These are phyloP conservation scores for Salvia sclarea DNA, from an alignment of 305 asterid genomes.

Conservation along the genomic window DNA sequence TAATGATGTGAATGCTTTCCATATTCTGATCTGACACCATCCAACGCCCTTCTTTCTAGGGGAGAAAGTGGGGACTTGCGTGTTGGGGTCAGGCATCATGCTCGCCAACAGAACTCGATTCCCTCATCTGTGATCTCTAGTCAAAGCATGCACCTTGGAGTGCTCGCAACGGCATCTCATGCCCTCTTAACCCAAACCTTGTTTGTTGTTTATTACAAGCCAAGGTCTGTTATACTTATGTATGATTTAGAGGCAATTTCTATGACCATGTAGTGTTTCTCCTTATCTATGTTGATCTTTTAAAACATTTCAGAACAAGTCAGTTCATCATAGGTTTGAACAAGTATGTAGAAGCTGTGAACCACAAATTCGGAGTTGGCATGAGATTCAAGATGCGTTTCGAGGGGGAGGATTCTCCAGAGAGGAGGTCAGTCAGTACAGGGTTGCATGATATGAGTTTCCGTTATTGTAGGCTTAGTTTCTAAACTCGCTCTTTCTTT, in stretches of 20 bases:
- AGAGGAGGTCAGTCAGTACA: constrained; percentile 71
- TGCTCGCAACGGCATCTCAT: constrained; percentile 95
- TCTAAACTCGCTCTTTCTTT: not conserved
- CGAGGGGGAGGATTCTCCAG: constrained; percentile 94
- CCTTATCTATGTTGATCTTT: not conserved
- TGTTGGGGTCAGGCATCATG: constrained; percentile 77
- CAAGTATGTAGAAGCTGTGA: constrained; percentile 72
- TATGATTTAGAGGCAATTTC: not conserved
- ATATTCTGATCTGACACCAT: not conserved
- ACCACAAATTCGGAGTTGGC: constrained; percentile 73
- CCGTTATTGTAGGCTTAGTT: not conserved
- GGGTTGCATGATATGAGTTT: constrained; percentile 12
- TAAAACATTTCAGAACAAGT: constrained; percentile 57
- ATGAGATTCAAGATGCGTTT: constrained; percentile 91
- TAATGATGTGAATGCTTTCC: not conserved
- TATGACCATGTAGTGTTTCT: not conserved
- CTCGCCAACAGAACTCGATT: constrained; percentile 80
- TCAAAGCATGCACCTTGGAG: constrained; percentile 96
- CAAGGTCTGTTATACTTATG: constrained; percentile 52
- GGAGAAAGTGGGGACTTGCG: constrained; percentile 78
- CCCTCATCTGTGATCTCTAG: constrained; percentile 93
- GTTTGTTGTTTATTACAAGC: constrained; percentile 89
- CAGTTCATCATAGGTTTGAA: constrained; percentile 87
- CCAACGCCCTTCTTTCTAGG: constrained; percentile 37
- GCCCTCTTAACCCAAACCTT: constrained; percentile 70